Evolutionary conservation across 2,329 filamentous ascomycete species (phyloP).

Genomic region (Cladobotryum protrusum): DNA sequence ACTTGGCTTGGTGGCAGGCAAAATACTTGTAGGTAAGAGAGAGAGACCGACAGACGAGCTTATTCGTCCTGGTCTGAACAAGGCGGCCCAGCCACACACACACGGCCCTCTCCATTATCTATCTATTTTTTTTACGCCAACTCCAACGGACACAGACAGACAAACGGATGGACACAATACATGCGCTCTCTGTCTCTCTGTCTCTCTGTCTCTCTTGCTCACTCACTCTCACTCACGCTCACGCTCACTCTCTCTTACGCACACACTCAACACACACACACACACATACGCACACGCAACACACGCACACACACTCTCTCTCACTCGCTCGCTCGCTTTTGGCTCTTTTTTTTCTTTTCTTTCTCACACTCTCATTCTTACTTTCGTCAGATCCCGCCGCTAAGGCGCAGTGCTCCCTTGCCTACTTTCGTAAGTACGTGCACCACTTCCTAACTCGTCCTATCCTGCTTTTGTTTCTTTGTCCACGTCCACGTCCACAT

Average conservation of each 20-base stretch:
- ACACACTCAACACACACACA: slow-evolving; percentile 4
- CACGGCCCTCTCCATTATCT: too few relatives aligned
- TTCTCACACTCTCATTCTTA: not conserved
- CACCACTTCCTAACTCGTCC: not conserved
- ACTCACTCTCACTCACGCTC: slow-evolving; percentile 6
- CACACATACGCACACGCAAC: slow-evolving; percentile 3
- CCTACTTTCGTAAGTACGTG: too few relatives aligned
- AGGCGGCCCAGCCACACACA: too few relatives aligned
- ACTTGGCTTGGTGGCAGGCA: not conserved
- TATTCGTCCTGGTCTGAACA: not conserved
- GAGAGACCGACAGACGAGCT: not conserved
- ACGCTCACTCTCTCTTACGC: slow-evolving; percentile 4
- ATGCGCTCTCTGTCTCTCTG: slow-evolving; percentile 2
- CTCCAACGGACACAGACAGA: not conserved
- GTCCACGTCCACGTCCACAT: too few relatives aligned
- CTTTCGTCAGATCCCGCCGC: slow-evolving; percentile 3
- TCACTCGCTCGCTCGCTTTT: not conserved
- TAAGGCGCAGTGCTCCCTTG: not conserved
- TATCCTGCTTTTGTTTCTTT: not conserved
- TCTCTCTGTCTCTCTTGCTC: slow-evolving; percentile 1
- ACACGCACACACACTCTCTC: not conserved
- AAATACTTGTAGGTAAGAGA: too few relatives aligned
- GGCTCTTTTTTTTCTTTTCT: too few relatives aligned
- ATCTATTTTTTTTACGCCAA: too few relatives aligned
- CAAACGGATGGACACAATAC: not conserved